Percentiles rank a stretch among this genome's conserved stretches.
These are phyloP conservation scores for Phytophthora idaei DNA, from an alignment of 352 stramenopile species.

Conservation along the genomic window DNA sequence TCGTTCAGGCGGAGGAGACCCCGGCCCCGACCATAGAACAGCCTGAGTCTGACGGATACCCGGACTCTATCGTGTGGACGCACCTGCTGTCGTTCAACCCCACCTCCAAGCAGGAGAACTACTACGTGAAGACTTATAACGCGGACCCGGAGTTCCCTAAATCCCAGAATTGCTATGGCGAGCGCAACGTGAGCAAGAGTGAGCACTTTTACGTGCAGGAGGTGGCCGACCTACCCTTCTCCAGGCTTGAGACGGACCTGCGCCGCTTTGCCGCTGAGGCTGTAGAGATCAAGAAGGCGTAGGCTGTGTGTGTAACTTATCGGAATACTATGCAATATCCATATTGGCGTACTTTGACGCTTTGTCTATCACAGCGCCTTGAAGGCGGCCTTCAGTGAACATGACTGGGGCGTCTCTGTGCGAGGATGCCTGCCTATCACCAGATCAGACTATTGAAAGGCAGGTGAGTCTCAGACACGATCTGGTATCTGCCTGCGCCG, in stretches of 20 bases:
- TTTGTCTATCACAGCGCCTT: not conserved
- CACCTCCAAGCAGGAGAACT: conserved; percentile 39
- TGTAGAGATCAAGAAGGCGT: conserved; percentile 27
- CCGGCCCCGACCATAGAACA: conserved; percentile 31
- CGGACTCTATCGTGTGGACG: conserved; percentile 70
- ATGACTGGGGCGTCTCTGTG: conserved; percentile 3
- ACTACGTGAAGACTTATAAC: conserved; percentile 63
- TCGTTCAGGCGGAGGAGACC: conserved; percentile 26
- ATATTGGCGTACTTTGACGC: not conserved
- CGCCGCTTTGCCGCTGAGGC: conserved; percentile 35
- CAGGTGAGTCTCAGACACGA: too few relatives aligned
- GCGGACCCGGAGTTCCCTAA: conserved; percentile 46
- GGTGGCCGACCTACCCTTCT: conserved; percentile 26
- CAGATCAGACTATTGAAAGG: not conserved
- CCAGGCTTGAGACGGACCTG: conserved; percentile 29
- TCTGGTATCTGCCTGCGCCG: too few relatives aligned
- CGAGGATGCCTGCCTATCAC: conserved; percentile 27
- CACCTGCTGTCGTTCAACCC: conserved; percentile 70
- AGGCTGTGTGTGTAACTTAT: conserved; percentile 25
- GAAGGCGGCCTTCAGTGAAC: too few relatives aligned
- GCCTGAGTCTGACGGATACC: conserved; percentile 37
- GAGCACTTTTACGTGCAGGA: conserved; percentile 33
- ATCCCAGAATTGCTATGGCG: conserved; percentile 70
- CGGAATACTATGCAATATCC: conserved; percentile 1
- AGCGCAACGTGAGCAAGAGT: conserved; percentile 38